Evolutionary conservation across 176 grass and related monocot species (phyloP).

Genomic region (Oryza meyeriana): DNA sequence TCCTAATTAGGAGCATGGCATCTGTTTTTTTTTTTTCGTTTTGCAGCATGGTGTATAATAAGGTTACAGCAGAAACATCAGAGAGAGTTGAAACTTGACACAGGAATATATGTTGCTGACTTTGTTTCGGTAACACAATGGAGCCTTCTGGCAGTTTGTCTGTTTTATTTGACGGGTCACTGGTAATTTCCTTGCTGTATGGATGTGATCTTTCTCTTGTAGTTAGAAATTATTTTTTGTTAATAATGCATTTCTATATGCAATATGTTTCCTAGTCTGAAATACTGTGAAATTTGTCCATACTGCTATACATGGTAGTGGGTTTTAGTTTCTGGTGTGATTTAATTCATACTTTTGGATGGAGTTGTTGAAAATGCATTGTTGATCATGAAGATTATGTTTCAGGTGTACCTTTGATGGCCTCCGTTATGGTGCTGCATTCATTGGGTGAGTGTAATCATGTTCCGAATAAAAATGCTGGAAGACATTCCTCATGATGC

Average conservation of each 20-base stretch:
- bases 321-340: constrained; percentile 14
- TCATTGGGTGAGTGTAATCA: constrained; percentile 68
- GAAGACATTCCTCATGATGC: not conserved
- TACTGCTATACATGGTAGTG: no score
- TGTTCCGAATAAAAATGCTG: constrained; percentile 5
- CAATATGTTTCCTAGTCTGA: not conserved
- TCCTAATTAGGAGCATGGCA: constrained; percentile 4
- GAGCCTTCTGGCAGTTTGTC: constrained; percentile 81
- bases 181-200: constrained; percentile 61
- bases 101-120: constrained; percentile 42
- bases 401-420: constrained; percentile 97
- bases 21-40: constrained; percentile 17
- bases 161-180: constrained; percentile 92
- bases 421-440: constrained; percentile 92
- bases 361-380: constrained; percentile 11
- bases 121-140: constrained; percentile 73
- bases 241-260: not conserved
- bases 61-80: constrained; percentile 46
- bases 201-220: constrained; percentile 1
- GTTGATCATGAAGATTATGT: constrained; percentile 27
- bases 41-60: constrained; percentile 85
- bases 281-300: not conserved
- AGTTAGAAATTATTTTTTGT: not conserved
- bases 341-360: not conserved
- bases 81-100: constrained; percentile 31